Base-by-base conservation (phyloP, 441 rosid species). In the Pelargonium australe region DNA sequence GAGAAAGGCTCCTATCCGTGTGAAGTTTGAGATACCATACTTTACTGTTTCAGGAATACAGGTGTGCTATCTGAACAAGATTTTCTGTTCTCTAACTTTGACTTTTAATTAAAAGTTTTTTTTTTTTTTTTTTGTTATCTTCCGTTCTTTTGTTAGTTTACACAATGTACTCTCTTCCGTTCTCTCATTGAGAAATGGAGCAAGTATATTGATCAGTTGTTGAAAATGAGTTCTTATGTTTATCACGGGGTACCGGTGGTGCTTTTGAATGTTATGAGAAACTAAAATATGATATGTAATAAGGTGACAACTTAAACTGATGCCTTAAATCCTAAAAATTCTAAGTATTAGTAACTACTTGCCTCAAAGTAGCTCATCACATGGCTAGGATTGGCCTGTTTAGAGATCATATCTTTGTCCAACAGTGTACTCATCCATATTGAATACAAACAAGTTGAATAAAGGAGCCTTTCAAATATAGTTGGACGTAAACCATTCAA, bases 21-120 rank as follows among this genome's bases (percentile, higher is more conserved):
- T 92, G 77, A 92, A 92, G 84, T 95, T 95, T 67, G 99, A 95
- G 84, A 95, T 95, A 77, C 99, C 98, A 23, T 95, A 95, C 68
- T 95, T 95, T 79, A 95, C 97, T 44, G 96, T 95, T 72, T 95
- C 98, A 31, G 96, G 97, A 72, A 89, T 90, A 68, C 98, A 93
- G 98, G 98, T 93, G 72, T 60, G 25, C 31, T 17, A 4, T 11
- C 25, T 23, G 1, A 60, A 19, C 62, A 47, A 11, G 45, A 17
- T 3, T 8, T 23, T 41, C 4, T 72, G 55, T 20, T 53, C 9
- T 7, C 43, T 62, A 17, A 9, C 53, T 47, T 47, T 47, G 8
- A 47, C 8, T 11, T 45, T 45, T 45, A 45, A 10, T 45, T 45
- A 8, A 13, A 10, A 45, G 1, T 45, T 13, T n/a, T 10, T 45